Conservation (phyloP, 2,329 filamentous ascomycete species). For the Colletotrichum abscissum region DNA sequence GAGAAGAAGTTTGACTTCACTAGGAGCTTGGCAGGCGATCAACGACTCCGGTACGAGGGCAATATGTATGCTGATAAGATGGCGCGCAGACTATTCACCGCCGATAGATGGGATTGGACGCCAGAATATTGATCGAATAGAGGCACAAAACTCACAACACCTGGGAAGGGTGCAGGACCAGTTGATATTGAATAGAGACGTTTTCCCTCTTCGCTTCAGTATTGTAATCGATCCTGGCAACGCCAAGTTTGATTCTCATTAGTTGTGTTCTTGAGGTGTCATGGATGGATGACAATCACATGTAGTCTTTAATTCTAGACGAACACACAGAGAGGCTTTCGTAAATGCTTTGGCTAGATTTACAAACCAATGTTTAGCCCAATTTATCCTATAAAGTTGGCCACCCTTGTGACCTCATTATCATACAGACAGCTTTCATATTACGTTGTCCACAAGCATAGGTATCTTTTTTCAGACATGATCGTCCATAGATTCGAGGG, state of each 20-base stretch:
- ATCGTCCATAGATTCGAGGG: background rate
- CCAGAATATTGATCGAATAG: conserved; percentile 49
- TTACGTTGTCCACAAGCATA: background rate
- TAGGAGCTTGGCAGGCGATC: conserved; percentile 60
- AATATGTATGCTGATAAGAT: conserved; percentile 62
- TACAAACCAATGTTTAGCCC: background rate
- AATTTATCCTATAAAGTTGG: background rate
- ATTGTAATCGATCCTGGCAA: no score
- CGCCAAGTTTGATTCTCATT: no score
- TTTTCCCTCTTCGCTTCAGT: no score
- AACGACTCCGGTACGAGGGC: conserved; percentile 60
- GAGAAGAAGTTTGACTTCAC: conserved; percentile 60
- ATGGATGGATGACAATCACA: no score
- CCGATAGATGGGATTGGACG: conserved; percentile 70
- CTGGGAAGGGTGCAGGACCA: no score
- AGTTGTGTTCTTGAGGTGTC: no score
- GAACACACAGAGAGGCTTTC: no score
- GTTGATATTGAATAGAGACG: no score
- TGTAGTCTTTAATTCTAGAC: no score
- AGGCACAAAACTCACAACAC: background rate
- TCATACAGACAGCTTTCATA: background rate
- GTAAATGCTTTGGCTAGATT: background rate
- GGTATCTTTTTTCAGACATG: background rate
- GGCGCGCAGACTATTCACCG: conserved; percentile 65
- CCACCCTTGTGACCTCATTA: background rate